Conservation (phyloP, 2,329 filamentous ascomycete species). For the Ophiocordyceps australis region DNA sequence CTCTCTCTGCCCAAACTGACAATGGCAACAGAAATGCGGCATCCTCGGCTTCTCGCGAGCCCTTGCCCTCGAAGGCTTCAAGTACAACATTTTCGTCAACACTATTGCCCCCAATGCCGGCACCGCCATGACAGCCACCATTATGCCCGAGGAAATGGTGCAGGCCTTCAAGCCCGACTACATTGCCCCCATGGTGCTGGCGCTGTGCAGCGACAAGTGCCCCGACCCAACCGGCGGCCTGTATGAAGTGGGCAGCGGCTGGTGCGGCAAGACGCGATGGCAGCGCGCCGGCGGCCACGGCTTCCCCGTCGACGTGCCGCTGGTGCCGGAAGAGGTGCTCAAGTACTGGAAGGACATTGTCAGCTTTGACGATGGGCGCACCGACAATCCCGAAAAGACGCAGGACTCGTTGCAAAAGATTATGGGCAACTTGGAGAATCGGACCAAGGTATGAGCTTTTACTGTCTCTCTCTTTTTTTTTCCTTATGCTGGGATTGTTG, state of each 20-base stretch:
- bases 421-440: constrained; percentile 72
- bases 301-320: constrained; percentile 71
- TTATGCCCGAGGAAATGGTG: constrained; percentile 93
- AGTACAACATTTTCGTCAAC: constrained; percentile 98
- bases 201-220: constrained; percentile 70
- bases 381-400: constrained; percentile 69
- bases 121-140: constrained; percentile 82
- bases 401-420: constrained; percentile 62
- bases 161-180: constrained; percentile 99
- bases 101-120: constrained; percentile 96
- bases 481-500: neutral
- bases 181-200: constrained; percentile 80
- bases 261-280: constrained; percentile 86
- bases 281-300: constrained; percentile 77
- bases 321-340: constrained; percentile 72
- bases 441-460: constrained; percentile 38
- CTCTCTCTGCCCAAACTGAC: neutral
- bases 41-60: constrained; percentile 93
- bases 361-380: constrained; percentile 73
- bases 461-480: constrained; percentile 5
- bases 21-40: constrained; percentile 52
- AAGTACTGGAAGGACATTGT: constrained; percentile 62
- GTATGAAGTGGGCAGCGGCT: constrained; percentile 90
- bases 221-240: constrained; percentile 73
- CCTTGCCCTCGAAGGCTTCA: constrained; percentile 78